Conservation (phyloP, 495 filamentous ascomycete genomes). For the Hypoxylon trugodes region DNA sequence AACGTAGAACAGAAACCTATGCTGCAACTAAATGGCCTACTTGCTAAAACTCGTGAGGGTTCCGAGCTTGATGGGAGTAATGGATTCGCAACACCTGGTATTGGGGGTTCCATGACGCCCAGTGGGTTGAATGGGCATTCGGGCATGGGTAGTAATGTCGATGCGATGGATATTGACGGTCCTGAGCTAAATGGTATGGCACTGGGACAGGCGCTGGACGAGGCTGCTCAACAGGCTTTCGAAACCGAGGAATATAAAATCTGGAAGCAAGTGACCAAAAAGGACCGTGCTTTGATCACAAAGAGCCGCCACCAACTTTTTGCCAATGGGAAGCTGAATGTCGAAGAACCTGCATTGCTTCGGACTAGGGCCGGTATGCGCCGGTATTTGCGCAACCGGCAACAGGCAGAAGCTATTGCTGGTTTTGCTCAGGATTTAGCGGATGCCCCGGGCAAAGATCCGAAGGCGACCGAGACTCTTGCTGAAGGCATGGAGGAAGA, state of each 20-base stretch:
- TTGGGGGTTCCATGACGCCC: constrained; percentile 79
- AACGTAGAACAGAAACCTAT: constrained; percentile 68
- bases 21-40: constrained; percentile 61
- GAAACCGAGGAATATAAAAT: constrained; percentile 93
- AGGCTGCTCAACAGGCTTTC: constrained; percentile 61
- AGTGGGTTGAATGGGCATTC: constrained; percentile 73
- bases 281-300: constrained; percentile 88
- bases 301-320: constrained; percentile 83
- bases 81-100: constrained; percentile 83
- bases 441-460: constrained; percentile 49
- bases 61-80: constrained; percentile 73
- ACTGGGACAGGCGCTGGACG: constrained; percentile 59
- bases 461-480: constrained; percentile 70
- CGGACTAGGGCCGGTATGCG: constrained; percentile 73
- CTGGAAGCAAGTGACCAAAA: constrained; percentile 99
- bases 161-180: constrained; percentile 84
- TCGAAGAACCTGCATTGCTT: constrained; percentile 86
- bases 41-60: constrained; percentile 59
- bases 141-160: constrained; percentile 72
- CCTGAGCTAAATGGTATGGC: constrained; percentile 69
- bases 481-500: constrained; percentile 92
- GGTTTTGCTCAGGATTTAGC: constrained; percentile 52
- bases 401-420: constrained; percentile 62
- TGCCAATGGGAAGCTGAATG: constrained; percentile 80
- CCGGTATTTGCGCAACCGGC: constrained; percentile 78